Conservation (phyloP, 2,329 filamentous ascomycete genomes). For the Fusarium napiforme region DNA sequence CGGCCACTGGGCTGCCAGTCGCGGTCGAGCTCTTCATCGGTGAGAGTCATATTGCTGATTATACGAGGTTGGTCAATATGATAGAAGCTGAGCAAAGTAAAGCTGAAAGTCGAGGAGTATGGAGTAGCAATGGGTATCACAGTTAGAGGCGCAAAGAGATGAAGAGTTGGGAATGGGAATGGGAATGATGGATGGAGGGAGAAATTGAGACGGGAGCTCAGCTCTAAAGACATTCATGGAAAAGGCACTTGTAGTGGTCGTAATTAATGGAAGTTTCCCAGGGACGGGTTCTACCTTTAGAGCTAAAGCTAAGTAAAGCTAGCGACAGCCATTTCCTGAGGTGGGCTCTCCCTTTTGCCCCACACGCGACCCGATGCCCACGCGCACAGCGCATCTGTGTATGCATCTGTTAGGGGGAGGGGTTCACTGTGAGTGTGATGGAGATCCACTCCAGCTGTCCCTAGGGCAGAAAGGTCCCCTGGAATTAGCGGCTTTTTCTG, state of each 20-base stretch:
- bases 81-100: background rate
- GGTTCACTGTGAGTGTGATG: background rate
- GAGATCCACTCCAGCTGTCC: slow-evolving; percentile 6
- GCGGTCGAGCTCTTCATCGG: slow-evolving; percentile 77
- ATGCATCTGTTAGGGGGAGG: slow-evolving; percentile 11
- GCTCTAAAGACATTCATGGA: slow-evolving; percentile 3
- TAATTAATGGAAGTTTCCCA: slow-evolving; percentile 37
- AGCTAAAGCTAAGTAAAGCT: slow-evolving; percentile 14
- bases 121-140: slow-evolving; percentile 6
- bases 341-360: slow-evolving; percentile 22
- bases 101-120: background rate
- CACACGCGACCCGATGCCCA: slow-evolving; percentile 13
- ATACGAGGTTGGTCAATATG: background rate
- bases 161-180: slow-evolving; percentile 1
- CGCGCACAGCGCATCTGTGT: slow-evolving; percentile 17
- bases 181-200: background rate
- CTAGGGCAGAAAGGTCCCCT: slow-evolving; percentile 30
- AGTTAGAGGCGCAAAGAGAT: slow-evolving; percentile 1
- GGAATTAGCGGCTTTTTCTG: slow-evolving; percentile 24
- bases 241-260: slow-evolving; percentile 8
- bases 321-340: background rate
- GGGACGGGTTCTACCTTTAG: slow-evolving; percentile 27
- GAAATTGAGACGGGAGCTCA: slow-evolving; percentile 8
- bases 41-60: slow-evolving; percentile 48
- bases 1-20: slow-evolving; percentile 83